Conservation (phyloP, 1,139 yeast genomes). For the Saccharomyces hybrid region DNA sequence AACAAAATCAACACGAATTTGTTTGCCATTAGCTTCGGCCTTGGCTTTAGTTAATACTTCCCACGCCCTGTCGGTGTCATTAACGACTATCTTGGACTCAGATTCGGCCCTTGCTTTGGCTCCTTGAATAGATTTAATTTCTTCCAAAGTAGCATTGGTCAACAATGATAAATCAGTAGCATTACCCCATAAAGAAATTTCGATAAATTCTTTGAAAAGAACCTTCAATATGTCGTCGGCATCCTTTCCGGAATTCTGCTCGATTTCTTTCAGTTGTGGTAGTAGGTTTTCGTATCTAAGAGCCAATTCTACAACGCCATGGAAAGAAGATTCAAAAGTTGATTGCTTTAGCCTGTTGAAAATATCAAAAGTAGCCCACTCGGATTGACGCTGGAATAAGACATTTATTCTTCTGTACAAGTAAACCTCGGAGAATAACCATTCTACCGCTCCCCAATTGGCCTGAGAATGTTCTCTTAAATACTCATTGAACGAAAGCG, state of each 20-base stretch:
- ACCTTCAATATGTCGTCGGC: constrained; percentile 42
- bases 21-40: constrained; percentile 18
- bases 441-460: constrained; percentile 79
- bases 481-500: constrained; percentile 46
- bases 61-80: constrained; percentile 73
- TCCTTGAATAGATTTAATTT: constrained; percentile 86
- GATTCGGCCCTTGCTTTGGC: constrained; percentile 77
- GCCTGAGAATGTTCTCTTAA: constrained; percentile 29
- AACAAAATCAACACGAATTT: constrained; percentile 68
- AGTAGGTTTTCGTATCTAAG: constrained; percentile 51
- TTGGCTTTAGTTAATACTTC: constrained; percentile 34
- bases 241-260: constrained; percentile 30
- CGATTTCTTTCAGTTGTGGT: constrained; percentile 16
- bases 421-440: constrained; percentile 85
- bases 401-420: constrained; percentile 61
- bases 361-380: constrained; percentile 46
- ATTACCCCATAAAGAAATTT: constrained; percentile 94
- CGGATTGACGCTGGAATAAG: constrained; percentile 38
- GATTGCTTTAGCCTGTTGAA: constrained; percentile 62
- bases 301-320: constrained; percentile 79
- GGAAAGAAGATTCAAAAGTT: constrained; percentile 66
- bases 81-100: constrained; percentile 72
- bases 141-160: constrained; percentile 79
- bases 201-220: constrained; percentile 72
- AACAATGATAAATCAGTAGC: constrained; percentile 89